phyloP scores from a whole-genome alignment of 164 flowering plant genomes.

The Vitis riparia region DNA sequence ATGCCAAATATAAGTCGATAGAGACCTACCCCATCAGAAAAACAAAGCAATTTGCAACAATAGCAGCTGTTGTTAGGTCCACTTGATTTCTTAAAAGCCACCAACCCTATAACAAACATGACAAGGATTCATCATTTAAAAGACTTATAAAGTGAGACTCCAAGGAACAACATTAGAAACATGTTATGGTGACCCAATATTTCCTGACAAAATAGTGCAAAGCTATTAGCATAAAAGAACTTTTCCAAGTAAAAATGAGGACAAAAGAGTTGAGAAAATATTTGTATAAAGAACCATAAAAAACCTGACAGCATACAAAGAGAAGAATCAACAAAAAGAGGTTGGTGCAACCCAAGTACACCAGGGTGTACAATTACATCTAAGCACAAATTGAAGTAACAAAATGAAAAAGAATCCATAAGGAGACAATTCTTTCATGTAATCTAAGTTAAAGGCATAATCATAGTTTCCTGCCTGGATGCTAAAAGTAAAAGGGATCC shows the following conservation, averaged over 20 bases:
- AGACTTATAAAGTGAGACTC: background rate
- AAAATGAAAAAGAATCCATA: background rate
- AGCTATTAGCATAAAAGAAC: background rate
- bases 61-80: constrained; percentile 72
- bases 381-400: background rate
- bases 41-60: constrained; percentile 67
- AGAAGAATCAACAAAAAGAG: background rate
- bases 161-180: no score
- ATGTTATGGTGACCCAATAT: no score
- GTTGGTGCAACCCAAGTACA: background rate
- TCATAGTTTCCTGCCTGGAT: constrained; percentile 66
- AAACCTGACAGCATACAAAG: background rate
- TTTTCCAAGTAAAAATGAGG: background rate
- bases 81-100: constrained; percentile 86
- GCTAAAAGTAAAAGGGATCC: constrained; percentile 98
- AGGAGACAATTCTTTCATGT: background rate
- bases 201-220: background rate
- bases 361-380: no score
- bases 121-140: background rate
- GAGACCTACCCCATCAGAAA: constrained; percentile 72
- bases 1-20: background rate
- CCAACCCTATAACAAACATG: constrained; percentile 68
- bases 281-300: background rate
- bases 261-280: background rate
- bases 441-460: background rate